Base-by-base conservation (phyloP, 441 rosid genomes). In the Croton setiger region DNA sequence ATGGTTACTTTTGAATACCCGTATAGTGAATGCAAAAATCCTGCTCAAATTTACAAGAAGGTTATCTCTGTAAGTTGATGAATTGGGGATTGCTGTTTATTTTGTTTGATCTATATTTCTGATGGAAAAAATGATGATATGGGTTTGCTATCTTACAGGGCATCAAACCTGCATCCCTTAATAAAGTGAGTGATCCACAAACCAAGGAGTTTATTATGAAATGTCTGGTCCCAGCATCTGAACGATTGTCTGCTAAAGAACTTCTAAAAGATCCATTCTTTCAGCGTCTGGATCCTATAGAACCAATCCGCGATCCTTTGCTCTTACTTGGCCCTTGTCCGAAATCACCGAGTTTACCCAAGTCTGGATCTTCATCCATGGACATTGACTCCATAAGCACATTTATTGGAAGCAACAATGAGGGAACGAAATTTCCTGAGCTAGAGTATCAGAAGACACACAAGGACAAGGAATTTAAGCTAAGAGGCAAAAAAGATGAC, bases 1-100 rank as follows among this genome's bases (percentile, higher is more conserved):
- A 79, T 90, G 87, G 84, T 87, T 60, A 90, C 92, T n/a, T 84
- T 81, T 57, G 89, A 90, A 62, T 86, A 87, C 58, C 94, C 96
- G 4, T 88, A 87, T 45, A 77, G 75, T 23, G 94, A 90, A 74
- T 90, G 96, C 79, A 75, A 75, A 73, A 90, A 87, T 74, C 83
- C 84, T 12, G 89, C 92, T 63, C 94, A 90, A 66, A 88, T 90
- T 49, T 90, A 78, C 65, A 90, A 84, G 91, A 90, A 84, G 80
- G 96, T 88, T 72, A 83, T 83, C 66, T 83, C 87, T 17, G 90
- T 84, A 82, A 79, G 86, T 76, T 44, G 51, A 37, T 13, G 10
- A 33, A 9, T 59, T 64, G 52, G 5, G 20, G 31, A 47, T 62
- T 54, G 47, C 31, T 72, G 8, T 56, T 55, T 64, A 52, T 37